Conservation (phyloP, 495 filamentous ascomycete genomes). For the Darksidea phi region DNA sequence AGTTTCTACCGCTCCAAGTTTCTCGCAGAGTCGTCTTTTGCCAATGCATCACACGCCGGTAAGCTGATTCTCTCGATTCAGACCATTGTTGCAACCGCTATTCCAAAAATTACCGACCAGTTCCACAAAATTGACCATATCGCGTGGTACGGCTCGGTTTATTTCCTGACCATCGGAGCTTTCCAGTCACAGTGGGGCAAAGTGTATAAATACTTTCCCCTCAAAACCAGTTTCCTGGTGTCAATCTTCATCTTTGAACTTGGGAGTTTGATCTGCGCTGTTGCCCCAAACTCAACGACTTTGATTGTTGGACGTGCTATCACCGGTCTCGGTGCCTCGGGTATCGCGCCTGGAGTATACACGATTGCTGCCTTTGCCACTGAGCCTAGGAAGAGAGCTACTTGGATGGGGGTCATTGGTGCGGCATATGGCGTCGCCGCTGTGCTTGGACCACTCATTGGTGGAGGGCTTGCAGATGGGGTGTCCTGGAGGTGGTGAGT, state of each 20-base stretch:
- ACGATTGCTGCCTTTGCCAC: constrained; percentile 78
- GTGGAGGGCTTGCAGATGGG: constrained; percentile 43
- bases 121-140: constrained; percentile 28
- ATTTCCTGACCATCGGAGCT: constrained; percentile 42
- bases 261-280: constrained; percentile 75
- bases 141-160: constrained; percentile 28
- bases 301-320: constrained; percentile 83
- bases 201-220: constrained; percentile 73
- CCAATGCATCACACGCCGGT: no score
- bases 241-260: constrained; percentile 79
- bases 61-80: no score
- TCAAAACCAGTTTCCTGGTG: constrained; percentile 64
- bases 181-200: constrained; percentile 73
- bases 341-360: constrained; percentile 76
- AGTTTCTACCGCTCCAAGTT: not conserved
- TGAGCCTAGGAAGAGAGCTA: constrained; percentile 65
- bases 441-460: constrained; percentile 41
- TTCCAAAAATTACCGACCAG: constrained; percentile 31
- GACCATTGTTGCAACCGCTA: constrained; percentile 32
- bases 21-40: no score
- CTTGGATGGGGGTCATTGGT: constrained; percentile 69
- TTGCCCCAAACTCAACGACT: constrained; percentile 67
- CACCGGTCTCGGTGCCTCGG: constrained; percentile 78
- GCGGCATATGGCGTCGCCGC: constrained; percentile 75
- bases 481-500: constrained; percentile 62